A percentile compares a stretch with the other conserved stretches of the same genome.
These are phyloP conservation scores for Persicaria tinctoria DNA, from an alignment of 148 eudicot genomes.

Conservation along the genomic window DNA sequence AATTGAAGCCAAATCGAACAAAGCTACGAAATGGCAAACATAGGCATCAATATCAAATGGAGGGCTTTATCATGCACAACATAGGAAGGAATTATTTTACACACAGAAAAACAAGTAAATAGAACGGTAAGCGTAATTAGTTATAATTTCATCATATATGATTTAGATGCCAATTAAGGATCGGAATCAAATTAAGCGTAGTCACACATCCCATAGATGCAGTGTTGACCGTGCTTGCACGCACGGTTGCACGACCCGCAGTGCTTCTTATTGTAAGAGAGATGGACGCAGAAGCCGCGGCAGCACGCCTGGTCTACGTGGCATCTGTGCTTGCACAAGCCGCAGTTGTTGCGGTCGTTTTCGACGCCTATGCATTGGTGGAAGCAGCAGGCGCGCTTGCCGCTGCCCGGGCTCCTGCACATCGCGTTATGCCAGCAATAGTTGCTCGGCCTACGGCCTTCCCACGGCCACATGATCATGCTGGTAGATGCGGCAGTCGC, in stretches of 20 bases:
- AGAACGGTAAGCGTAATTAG: background rate
- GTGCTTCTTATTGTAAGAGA: constrained; percentile 36
- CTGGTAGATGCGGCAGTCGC: too few relatives aligned
- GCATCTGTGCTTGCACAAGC: background rate
- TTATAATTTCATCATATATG: background rate
- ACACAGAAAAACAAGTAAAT: too few relatives aligned
- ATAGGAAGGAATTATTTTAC: too few relatives aligned
- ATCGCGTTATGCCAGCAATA: background rate
- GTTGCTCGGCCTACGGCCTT: background rate
- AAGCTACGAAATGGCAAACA: too few relatives aligned
- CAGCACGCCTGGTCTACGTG: background rate
- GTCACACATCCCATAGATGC: constrained; percentile 54
- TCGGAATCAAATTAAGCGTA: constrained; percentile 33
- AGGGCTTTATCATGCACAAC: too few relatives aligned
- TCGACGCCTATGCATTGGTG: background rate
- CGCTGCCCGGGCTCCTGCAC: background rate
- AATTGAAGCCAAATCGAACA: too few relatives aligned
- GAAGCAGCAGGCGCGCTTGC: background rate
- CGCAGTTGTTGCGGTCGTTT: background rate
- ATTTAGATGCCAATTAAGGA: background rate
- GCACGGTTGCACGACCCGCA: constrained; percentile 49
- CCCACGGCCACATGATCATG: too few relatives aligned
- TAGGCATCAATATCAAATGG: too few relatives aligned
- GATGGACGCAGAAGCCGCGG: constrained; percentile 1
- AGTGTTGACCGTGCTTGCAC: constrained; percentile 28